Base-by-base conservation (phyloP, 352 stramenopile genomes). In the Aphanomyces stellatus region DNA sequence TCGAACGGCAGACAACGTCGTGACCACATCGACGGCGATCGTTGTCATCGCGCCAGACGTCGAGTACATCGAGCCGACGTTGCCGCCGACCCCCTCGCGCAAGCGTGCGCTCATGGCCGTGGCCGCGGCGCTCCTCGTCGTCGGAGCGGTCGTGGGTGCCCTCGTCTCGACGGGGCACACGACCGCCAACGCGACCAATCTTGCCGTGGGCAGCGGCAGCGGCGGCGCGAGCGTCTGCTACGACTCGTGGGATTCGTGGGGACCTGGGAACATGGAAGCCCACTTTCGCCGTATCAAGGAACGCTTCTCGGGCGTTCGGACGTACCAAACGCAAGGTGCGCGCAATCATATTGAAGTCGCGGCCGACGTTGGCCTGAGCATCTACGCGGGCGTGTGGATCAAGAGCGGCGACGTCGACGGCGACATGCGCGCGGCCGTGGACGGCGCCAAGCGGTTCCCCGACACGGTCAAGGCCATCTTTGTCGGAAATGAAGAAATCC, bases 401-500 rank as follows among this genome's bases (percentile, higher is more conserved):
- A 33, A 53, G n/a, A 35, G 1, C 11, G 65, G 43, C 25, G 49
- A 66, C 28, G 72, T 70, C 51, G 79, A 81, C 68, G 59, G 56
- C 25, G 78, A 86, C 68, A 75, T 84, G 35, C 60, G 77, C 34
- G 43, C 53, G 46, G 80, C 82, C 70, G 80, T 79, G 34, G 65
- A 71, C 4, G 55, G 77, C 37, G 82, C 76, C 31, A 31, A 69
- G 27, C 55, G 48, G n/a, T 69, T 69, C 46, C 70, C 69, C 27
- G 70, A 69, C 25, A 75, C 66, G 33, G 73, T 86, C 62, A 56
- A 78, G 49, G 70, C 77, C 57, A 80, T 86, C 69, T 81, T 82
- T 53, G 78, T 86, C 28, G 78, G 78, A 65, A 86, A 86, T 57
- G 78, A 92, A 86, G 63, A 86, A 80, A 65, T 69, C 80, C 2